Percentiles rank a stretch among this genome's conserved stretches.
Conservation (phyloP, 2,329 filamentous ascomycete genomes). For the Pyricularia sp. region DNA sequence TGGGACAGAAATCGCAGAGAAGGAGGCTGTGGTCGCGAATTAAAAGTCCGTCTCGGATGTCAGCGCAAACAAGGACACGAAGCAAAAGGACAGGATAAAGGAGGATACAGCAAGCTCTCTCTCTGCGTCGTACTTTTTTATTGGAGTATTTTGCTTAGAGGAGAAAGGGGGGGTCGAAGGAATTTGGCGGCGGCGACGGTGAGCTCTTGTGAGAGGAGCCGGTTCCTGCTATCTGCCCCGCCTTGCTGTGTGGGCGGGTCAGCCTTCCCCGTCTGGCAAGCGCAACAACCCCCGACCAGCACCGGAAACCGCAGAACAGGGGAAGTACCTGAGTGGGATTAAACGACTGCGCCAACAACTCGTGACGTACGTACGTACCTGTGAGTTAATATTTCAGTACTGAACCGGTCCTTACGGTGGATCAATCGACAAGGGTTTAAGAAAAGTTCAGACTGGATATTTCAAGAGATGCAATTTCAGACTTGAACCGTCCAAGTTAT, state of each 20-base stretch:
- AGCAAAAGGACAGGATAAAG: not conserved
- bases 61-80: not conserved
- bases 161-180: not conserved
- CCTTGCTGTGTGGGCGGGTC: not conserved
- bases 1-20: not conserved
- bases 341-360: not conserved
- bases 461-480: too few species aligned
- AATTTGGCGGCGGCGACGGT: slow-evolving; percentile 2
- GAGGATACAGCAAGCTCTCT: not conserved
- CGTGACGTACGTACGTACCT: not conserved
- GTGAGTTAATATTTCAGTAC: not conserved
- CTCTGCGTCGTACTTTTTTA: not conserved
- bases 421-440: not conserved
- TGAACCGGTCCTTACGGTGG: not conserved
- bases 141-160: not conserved
- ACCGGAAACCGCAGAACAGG: not conserved
- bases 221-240: not conserved
- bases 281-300: not conserved
- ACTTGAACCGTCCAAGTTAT: too few species aligned
- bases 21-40: not conserved
- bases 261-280: not conserved
- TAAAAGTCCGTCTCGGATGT: not conserved
- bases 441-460: not conserved
- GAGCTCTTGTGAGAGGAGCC: not conserved
- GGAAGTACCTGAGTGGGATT: not conserved